Evolutionary conservation across 768 basidiomycete species (phyloP).

Genomic region (Hygrophoropsis aurantiaca): DNA sequence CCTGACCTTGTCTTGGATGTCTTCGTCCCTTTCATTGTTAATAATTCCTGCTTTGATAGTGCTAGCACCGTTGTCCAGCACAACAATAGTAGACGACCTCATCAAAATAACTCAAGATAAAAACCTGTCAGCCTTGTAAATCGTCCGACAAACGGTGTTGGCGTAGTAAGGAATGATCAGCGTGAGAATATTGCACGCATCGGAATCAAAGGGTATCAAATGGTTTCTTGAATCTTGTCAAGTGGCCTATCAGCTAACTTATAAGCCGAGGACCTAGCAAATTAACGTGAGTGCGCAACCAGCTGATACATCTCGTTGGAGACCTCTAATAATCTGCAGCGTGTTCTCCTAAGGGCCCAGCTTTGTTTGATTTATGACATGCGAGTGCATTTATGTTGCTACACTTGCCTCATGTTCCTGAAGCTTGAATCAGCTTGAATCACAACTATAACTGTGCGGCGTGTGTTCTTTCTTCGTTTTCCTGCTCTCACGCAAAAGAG

Average conservation of each 20-base stretch:
- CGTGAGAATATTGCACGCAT: too few species aligned
- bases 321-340: too few species aligned
- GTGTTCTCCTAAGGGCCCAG: too few species aligned
- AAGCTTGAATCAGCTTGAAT: background rate
- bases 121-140: too few species aligned
- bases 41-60: constrained; percentile 75
- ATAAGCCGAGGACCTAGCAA: too few species aligned
- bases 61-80: constrained; percentile 87
- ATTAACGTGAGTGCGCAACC: too few species aligned
- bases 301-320: too few species aligned
- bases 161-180: background rate
- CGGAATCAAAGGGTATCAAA: too few species aligned
- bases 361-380: constrained; percentile 1
- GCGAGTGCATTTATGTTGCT: constrained; percentile 4
- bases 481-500: background rate
- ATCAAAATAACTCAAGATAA: constrained; percentile 8
- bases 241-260: background rate
- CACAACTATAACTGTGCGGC: background rate
- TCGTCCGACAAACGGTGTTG: background rate
- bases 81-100: constrained; percentile 41
- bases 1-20: constrained; percentile 19
- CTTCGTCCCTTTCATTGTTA: constrained; percentile 26
- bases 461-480: constrained; percentile 4
- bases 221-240: too few species aligned
- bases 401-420: constrained; percentile 1